These are phyloP conservation scores for Phycomyces blakesleeanus DNA, from an alignment of 192 early-diverging fungal genomes.

Conservation along the genomic window DNA sequence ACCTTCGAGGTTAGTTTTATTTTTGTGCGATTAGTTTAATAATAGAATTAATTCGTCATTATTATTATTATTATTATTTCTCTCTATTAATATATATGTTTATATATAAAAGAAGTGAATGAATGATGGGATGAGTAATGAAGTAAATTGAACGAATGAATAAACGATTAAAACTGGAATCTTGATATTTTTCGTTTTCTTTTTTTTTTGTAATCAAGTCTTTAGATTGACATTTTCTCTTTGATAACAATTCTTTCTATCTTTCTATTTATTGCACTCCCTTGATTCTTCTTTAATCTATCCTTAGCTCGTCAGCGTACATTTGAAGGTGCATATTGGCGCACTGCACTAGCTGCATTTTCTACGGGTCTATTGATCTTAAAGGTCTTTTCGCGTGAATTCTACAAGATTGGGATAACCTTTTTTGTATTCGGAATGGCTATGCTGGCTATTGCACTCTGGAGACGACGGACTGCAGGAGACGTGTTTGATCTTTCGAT, in stretches of 20 bases:
- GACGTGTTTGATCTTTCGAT: slow-evolving; percentile 53
- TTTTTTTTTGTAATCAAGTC: too few species aligned
- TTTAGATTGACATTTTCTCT: too few species aligned
- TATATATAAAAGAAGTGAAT: too few species aligned
- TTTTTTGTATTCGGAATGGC: slow-evolving; percentile 51
- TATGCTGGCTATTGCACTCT: slow-evolving; percentile 44
- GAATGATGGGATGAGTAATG: too few species aligned
- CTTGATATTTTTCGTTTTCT: too few species aligned
- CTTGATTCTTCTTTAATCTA: neutral
- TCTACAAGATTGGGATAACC: slow-evolving; percentile 54
- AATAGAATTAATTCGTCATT: neutral
- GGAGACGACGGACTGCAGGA: slow-evolving; percentile 39
- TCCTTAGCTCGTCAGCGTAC: slow-evolving; percentile 51
- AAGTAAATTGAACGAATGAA: too few species aligned
- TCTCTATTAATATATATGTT: too few species aligned
- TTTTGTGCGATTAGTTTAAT: neutral
- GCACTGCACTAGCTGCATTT: slow-evolving; percentile 51
- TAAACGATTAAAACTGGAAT: too few species aligned
- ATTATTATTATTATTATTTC: too few species aligned
- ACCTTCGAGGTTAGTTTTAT: slow-evolving; percentile 47
- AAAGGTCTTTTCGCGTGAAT: slow-evolving; percentile 50
- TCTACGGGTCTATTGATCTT: slow-evolving; percentile 51
- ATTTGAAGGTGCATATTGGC: slow-evolving; percentile 59
- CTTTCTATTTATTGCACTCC: too few species aligned
- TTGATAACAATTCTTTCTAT: too few species aligned